phyloP scores from a whole-genome alignment of 106 monocot genomes.

The Gastrodia elata region DNA sequence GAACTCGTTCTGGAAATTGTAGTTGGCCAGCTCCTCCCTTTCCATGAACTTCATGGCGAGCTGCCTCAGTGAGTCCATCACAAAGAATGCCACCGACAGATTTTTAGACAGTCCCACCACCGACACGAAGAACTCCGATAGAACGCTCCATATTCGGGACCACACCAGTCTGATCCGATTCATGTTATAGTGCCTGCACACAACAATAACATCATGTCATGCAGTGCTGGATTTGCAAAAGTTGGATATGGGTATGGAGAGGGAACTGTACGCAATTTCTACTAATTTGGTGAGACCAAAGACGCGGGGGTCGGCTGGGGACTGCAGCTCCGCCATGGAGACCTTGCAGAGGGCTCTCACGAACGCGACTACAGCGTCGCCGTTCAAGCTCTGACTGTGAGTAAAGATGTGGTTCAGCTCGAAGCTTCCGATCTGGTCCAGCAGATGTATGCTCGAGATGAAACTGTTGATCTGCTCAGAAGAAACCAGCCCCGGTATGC shows the following conservation, averaged over 20 bases:
- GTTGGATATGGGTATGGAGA: too few species aligned
- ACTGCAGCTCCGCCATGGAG: slow-evolving; percentile 84
- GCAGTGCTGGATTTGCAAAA: too few species aligned
- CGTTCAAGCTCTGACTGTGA: slow-evolving; percentile 93
- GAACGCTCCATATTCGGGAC: slow-evolving; percentile 94
- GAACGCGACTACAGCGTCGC: slow-evolving; percentile 97
- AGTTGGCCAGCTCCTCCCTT: slow-evolving; percentile 89
- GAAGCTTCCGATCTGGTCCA: slow-evolving; percentile 90
- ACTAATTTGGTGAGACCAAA: slow-evolving; percentile 97
- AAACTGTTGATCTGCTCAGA: slow-evolving; percentile 91
- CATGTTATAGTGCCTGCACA: slow-evolving; percentile 96
- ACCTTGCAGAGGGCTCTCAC: slow-evolving; percentile 97
- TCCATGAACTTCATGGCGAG: slow-evolving; percentile 95
- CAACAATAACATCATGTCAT: too few species aligned
- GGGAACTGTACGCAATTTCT: slow-evolving; percentile 83
- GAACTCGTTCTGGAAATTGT: slow-evolving; percentile 97
- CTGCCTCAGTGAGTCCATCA: slow-evolving; percentile 96
- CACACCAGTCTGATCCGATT: slow-evolving; percentile 90
- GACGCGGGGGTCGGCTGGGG: slow-evolving; percentile 88
- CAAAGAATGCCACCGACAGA: slow-evolving; percentile 91
- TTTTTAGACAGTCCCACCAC: slow-evolving; percentile 95
- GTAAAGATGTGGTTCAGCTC: slow-evolving; percentile 94
- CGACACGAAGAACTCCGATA: slow-evolving; percentile 88
- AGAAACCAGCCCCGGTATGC: slow-evolving; percentile 53
- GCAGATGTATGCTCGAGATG: slow-evolving; percentile 78